Percentiles rank a stretch among this genome's conserved stretches.
These are phyloP conservation scores for Hypomyces perniciosus DNA, from an alignment of 2,329 filamentous ascomycete genomes.

Conservation along the genomic window DNA sequence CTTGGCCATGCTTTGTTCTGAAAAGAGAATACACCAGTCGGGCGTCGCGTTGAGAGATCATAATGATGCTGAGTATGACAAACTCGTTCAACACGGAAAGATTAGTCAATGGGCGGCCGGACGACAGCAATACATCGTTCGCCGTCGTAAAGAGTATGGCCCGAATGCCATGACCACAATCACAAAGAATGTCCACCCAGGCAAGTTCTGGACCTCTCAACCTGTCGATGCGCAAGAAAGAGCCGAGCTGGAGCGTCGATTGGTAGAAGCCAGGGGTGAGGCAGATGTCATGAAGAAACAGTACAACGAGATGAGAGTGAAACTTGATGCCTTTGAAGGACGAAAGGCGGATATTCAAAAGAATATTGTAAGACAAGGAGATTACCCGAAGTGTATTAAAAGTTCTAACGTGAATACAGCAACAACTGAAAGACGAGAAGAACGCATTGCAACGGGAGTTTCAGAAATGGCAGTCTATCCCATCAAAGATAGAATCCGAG, in stretches of 20 bases:
- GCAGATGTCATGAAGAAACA: conserved; percentile 28
- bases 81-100: conserved; percentile 49
- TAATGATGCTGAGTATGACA: conserved; percentile 60
- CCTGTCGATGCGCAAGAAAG: conserved; percentile 65
- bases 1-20: conserved; percentile 79
- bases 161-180: conserved; percentile 64
- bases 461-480: conserved; percentile 60
- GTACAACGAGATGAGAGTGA: conserved; percentile 29
- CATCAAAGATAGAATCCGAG: conserved; percentile 55
- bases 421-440: conserved; percentile 55
- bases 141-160: conserved; percentile 74
- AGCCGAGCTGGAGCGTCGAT: conserved; percentile 49
- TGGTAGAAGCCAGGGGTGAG: conserved; percentile 38
- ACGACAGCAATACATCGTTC: conserved; percentile 56
- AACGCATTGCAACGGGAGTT: conserved; percentile 58
- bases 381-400: neutral
- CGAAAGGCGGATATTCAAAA: conserved; percentile 36
- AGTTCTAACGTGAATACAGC: conserved; percentile 30
- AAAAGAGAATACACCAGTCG: conserved; percentile 61
- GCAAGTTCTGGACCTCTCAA: conserved; percentile 69
- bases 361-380: conserved; percentile 28
- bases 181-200: conserved; percentile 54
- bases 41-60: conserved; percentile 61
- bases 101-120: conserved; percentile 68
- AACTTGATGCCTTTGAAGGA: conserved; percentile 36